A percentile compares a stretch with the other conserved stretches of the same genome.
Conservation (phyloP, 179 eudicot genomes). For the Heliamphora pulchella region DNA sequence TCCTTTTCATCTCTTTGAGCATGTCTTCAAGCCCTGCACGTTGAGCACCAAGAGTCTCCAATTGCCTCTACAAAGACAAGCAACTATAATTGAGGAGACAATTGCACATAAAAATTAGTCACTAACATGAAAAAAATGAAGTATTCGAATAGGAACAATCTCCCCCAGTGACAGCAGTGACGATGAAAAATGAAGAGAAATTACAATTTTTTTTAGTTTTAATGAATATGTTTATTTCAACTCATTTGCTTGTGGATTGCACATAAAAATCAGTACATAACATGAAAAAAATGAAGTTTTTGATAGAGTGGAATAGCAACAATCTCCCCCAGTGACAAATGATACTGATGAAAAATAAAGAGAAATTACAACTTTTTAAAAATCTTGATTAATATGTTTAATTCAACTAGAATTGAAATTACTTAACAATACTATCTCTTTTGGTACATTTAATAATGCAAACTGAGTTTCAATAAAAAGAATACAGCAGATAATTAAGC, state of each 20-base stretch:
- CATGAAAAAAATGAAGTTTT: not conserved
- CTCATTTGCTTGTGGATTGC: not conserved
- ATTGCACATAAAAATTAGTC: not conserved
- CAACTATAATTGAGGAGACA: conserved; percentile 10
- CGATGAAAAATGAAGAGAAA: not conserved
- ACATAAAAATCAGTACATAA: not conserved
- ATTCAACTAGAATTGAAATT: too few relatives aligned
- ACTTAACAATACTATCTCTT: too few relatives aligned
- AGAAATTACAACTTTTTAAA: not conserved
- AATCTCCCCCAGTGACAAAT: too few relatives aligned
- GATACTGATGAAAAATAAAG: not conserved
- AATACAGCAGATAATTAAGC: too few relatives aligned
- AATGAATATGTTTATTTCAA: too few relatives aligned
- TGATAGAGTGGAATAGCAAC: too few relatives aligned
- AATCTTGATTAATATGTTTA: too few relatives aligned
- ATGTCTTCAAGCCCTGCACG: conserved; percentile 98
- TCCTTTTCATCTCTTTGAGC: conserved; percentile 98
- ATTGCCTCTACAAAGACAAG: conserved; percentile 63
- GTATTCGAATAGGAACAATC: too few relatives aligned
- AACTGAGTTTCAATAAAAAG: too few relatives aligned
- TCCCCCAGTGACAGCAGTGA: too few relatives aligned
- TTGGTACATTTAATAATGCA: too few relatives aligned
- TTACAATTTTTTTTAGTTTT: too few relatives aligned
- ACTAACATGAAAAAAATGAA: not conserved
- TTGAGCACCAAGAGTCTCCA: conserved; percentile 91